Evolutionary conservation across 1,284 basidiomycete genomes (phyloP).

Genomic region (Inonotus obliquus): DNA sequence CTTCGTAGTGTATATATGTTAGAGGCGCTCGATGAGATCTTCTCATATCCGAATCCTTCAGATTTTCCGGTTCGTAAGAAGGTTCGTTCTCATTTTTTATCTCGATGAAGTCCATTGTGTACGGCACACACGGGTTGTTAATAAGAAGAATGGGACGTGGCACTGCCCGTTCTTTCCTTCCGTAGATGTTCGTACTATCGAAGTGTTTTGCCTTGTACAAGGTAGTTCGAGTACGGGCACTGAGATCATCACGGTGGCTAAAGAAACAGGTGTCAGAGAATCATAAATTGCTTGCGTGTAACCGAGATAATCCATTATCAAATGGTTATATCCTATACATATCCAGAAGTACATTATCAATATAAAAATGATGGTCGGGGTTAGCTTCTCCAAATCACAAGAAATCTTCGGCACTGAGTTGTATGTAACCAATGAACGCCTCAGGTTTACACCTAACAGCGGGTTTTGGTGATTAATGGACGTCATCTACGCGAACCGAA

Average conservation of each 20-base stretch:
- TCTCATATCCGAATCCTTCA: constrained; percentile 32
- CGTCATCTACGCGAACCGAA: neutral
- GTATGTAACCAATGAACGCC: constrained; percentile 15
- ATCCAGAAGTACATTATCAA: neutral
- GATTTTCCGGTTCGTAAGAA: constrained; percentile 28
- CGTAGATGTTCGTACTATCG: too few relatives aligned
- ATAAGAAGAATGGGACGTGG: neutral
- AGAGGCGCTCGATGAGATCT: constrained; percentile 35
- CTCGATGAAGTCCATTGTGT: neutral
- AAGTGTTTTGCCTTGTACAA: too few relatives aligned
- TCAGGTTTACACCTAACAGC: constrained; percentile 4
- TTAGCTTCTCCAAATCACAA: neutral
- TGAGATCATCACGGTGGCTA: too few relatives aligned
- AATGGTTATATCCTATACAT: too few relatives aligned
- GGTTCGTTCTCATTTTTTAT: neutral
- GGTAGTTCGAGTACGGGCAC: too few relatives aligned
- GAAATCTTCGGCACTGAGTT: constrained; percentile 16
- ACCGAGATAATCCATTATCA: too few relatives aligned
- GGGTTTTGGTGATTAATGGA: neutral
- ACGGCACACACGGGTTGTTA: neutral
- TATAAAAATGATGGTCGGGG: neutral
- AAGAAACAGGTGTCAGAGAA: too few relatives aligned
- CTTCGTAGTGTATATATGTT: constrained; percentile 28
- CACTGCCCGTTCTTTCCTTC: neutral
- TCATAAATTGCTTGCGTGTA: too few relatives aligned